Conservation (phyloP, 768 basidiomycete genomes). For the Scleroderma citrinum region DNA sequence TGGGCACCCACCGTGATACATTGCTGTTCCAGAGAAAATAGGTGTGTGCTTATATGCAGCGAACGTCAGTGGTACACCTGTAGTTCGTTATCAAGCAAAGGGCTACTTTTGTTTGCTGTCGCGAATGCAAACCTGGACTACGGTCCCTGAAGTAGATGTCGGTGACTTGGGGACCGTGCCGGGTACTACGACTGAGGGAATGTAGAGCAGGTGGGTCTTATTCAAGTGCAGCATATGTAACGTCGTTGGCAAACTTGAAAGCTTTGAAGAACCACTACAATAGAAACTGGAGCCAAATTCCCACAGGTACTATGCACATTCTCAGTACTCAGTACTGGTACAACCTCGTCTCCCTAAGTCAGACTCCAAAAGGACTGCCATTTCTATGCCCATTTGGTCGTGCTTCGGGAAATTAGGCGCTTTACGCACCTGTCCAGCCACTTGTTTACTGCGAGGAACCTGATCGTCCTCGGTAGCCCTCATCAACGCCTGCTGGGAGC, state of each 20-base stretch:
- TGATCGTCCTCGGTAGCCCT: no score
- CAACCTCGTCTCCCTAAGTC: no score
- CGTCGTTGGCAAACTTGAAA: not conserved
- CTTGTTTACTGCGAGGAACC: no score
- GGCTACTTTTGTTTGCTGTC: conserved; percentile 2
- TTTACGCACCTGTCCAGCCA: no score
- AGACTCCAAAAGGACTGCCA: no score
- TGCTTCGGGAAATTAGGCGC: no score
- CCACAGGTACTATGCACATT: no score
- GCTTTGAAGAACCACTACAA: no score
- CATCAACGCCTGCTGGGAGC: no score
- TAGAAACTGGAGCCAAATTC: no score
- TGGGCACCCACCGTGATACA: conserved; percentile 16
- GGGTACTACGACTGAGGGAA: conserved; percentile 8
- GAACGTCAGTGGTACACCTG: conserved; percentile 1
- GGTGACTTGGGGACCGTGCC: not conserved
- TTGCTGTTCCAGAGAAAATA: conserved; percentile 7
- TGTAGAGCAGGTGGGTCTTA: conserved; percentile 21
- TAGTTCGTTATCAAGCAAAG: not conserved
- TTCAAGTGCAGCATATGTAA: conserved; percentile 14
- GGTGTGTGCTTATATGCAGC: conserved; percentile 4
- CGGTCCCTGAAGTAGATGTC: conserved; percentile 7
- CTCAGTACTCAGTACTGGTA: no score
- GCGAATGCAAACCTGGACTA: conserved; percentile 22
- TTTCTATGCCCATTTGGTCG: no score